Percentiles rank a stretch among this genome's conserved stretches.
These are phyloP conservation scores for Colletotrichum cordylinicola DNA, from an alignment of 2,329 filamentous ascomycete genomes.

Conservation along the genomic window DNA sequence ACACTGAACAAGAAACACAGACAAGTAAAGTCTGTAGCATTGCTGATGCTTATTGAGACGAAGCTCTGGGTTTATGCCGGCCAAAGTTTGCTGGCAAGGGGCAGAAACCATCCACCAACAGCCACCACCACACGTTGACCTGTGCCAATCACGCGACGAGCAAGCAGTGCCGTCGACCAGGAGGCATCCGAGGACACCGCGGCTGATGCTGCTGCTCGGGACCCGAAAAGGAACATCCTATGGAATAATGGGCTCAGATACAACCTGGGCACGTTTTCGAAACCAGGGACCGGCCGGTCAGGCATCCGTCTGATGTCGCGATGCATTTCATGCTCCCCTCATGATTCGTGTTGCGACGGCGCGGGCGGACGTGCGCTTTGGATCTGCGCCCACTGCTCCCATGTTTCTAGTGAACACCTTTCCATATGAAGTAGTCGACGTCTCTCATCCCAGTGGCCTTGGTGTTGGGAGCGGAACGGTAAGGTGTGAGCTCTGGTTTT, in stretches of 20 bases:
- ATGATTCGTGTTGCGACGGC: conserved; percentile 22
- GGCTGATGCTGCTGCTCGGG: conserved; percentile 13
- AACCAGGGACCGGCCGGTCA: conserved; percentile 22
- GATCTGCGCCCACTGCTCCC: background rate
- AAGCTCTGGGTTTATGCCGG: conserved; percentile 20
- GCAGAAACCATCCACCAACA: background rate
- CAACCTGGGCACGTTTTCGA: conserved; percentile 19
- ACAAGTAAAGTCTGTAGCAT: background rate
- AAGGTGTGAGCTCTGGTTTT: conserved; percentile 6
- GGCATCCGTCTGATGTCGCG: conserved; percentile 17
- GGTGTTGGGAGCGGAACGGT: background rate
- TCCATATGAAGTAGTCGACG: conserved; percentile 21
- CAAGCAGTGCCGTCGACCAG: background rate
- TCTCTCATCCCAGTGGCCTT: background rate
- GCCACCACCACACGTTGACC: background rate
- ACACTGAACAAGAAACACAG: background rate
- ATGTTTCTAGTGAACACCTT: conserved; percentile 3
- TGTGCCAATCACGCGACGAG: conserved; percentile 12
- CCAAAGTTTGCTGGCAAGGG: conserved; percentile 2
- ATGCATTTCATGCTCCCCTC: conserved; percentile 18
- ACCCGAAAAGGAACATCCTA: background rate
- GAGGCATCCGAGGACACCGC: background rate
- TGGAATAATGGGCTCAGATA: conserved; percentile 13
- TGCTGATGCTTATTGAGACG: conserved; percentile 11
- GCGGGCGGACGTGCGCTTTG: conserved; percentile 11